Conservation (phyloP, 179 eudicot genomes). For the Nepenthes alata region DNA sequence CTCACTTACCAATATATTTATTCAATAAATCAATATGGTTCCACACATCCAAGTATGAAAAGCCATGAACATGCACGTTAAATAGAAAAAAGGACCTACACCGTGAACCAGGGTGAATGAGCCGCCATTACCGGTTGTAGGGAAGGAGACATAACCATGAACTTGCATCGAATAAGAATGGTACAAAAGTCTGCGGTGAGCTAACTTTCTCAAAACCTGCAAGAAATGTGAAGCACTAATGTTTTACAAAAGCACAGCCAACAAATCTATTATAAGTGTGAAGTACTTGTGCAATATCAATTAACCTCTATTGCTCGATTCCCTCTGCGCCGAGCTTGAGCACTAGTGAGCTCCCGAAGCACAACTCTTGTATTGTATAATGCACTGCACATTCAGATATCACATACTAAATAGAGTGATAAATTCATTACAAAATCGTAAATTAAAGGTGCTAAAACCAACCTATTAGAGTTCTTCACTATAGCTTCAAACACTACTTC, state of each 20-base stretch:
- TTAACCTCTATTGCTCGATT: slow-evolving; percentile 89
- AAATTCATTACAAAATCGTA: too few relatives aligned
- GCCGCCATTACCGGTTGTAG: slow-evolving; percentile 36
- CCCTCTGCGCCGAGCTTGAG: slow-evolving; percentile 91
- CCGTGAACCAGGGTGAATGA: slow-evolving; percentile 89
- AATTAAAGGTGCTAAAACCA: slow-evolving; percentile 4
- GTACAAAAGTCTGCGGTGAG: slow-evolving; percentile 60
- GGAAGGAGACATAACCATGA: slow-evolving; percentile 69
- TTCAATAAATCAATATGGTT: too few relatives aligned
- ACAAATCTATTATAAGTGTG: not conserved
- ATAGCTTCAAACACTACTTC: slow-evolving; percentile 85
- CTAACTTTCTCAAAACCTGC: slow-evolving; percentile 84
- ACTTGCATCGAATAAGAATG: slow-evolving; percentile 99
- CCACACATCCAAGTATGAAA: not conserved
- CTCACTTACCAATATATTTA: too few relatives aligned
- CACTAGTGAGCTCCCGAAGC: slow-evolving; percentile 70
- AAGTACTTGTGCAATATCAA: not conserved
- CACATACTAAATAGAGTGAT: too few relatives aligned
- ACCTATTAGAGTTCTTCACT: slow-evolving; percentile 72
- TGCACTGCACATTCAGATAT: slow-evolving; percentile 39
- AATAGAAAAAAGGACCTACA: slow-evolving; percentile 40
- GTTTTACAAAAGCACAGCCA: not conserved
- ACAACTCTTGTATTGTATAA: slow-evolving; percentile 70
- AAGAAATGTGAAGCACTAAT: not conserved
- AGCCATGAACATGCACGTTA: not conserved